Conservation (phyloP, 2,329 filamentous ascomycete genomes). For the Capronia epimyces region DNA sequence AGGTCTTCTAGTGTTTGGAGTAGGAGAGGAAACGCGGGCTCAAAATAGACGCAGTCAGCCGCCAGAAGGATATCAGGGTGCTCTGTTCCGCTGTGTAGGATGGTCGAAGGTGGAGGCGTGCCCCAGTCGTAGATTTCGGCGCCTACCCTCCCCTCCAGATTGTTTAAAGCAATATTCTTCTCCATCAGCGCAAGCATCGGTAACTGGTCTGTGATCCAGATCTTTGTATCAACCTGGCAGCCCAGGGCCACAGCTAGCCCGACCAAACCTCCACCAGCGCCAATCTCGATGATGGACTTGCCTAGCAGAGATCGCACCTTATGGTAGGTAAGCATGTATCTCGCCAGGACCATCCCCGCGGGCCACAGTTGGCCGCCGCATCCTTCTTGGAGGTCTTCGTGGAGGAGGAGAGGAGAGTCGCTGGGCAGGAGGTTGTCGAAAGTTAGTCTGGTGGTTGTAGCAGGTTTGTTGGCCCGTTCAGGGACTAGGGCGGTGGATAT, state of each 20-base stretch:
- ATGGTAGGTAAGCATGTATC: conserved; percentile 63
- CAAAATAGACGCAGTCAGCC: conserved; percentile 95
- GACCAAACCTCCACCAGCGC: conserved; percentile 84
- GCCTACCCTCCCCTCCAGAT: conserved; percentile 57
- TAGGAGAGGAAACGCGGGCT: conserved; percentile 86
- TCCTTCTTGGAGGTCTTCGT: conserved; percentile 79
- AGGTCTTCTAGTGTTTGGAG: conserved; percentile 71
- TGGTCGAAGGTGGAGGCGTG: conserved; percentile 33
- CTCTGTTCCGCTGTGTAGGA: neutral
- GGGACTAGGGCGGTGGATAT: conserved; percentile 55
- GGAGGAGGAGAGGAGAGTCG: conserved; percentile 60
- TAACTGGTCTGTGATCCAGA: conserved; percentile 80
- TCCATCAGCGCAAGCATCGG: conserved; percentile 83
- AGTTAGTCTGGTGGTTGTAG: conserved; percentile 48
- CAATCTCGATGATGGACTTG: conserved; percentile 63
- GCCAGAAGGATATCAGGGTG: conserved; percentile 79
- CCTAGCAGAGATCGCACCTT: conserved; percentile 42
- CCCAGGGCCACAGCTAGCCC: conserved; percentile 57
- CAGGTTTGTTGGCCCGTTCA: conserved; percentile 47
- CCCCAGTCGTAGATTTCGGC: conserved; percentile 77
- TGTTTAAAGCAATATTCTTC: conserved; percentile 79
- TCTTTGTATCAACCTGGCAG: conserved; percentile 43
- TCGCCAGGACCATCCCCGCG: conserved; percentile 79
- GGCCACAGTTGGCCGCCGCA: conserved; percentile 95
- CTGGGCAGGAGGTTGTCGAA: conserved; percentile 69